A percentile compares a stretch with the other conserved stretches of the same genome.
Conservation (phyloP, 176 grass and related monocot genomes). For the Cocos nucifera region DNA sequence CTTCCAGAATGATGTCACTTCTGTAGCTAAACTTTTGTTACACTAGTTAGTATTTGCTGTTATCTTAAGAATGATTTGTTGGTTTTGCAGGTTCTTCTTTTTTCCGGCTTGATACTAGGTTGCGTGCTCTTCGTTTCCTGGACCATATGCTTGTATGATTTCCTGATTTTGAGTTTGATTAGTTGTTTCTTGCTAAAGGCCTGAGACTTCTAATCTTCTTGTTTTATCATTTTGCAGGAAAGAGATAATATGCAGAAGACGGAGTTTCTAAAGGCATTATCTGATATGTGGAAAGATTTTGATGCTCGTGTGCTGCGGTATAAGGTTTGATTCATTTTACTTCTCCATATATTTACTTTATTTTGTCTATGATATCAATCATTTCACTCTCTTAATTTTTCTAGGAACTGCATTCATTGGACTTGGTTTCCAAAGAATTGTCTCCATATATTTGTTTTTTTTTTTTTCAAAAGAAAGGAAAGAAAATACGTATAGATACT, state of each 20-base stretch:
- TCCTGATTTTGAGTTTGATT: not conserved
- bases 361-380: no score
- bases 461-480: no score
- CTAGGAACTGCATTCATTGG: no score
- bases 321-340: conserved; percentile 51
- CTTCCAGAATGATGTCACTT: not conserved
- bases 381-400: no score
- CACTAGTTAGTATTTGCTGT: conserved; percentile 5
- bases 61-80: conserved; percentile 2
- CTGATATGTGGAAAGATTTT: conserved; percentile 99
- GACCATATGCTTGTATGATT: conserved; percentile 94
- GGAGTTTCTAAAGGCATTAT: conserved; percentile 95
- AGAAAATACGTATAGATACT: no score
- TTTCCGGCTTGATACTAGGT: conserved; percentile 88
- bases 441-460: no score
- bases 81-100: conserved; percentile 75
- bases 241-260: conserved; percentile 99
- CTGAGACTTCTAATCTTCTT: not conserved
- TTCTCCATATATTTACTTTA: not conserved
- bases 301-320: conserved; percentile 88
- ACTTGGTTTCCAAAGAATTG: no score
- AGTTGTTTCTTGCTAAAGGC: not conserved
- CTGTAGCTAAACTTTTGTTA: conserved; percentile 2
- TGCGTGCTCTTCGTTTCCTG: conserved; percentile 98
- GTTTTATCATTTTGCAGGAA: conserved; percentile 55